Evolutionary conservation across 1,139 yeast species (phyloP).

Genomic region (Pichia cactophila): DNA sequence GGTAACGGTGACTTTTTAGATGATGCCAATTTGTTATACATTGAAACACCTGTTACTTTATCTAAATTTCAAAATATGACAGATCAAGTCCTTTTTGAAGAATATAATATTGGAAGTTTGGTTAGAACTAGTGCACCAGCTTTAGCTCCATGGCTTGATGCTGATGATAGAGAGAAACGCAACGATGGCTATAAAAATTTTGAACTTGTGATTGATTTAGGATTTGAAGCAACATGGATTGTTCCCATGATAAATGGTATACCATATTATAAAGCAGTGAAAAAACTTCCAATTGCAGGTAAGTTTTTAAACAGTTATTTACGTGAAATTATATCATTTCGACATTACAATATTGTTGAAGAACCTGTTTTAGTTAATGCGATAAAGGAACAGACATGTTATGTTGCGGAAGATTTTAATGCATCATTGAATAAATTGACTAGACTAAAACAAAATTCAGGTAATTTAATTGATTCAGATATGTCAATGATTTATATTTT

Average conservation of each 20-base stretch:
- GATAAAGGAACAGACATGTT: slow-evolving; percentile 76
- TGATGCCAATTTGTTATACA: slow-evolving; percentile 46
- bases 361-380: slow-evolving; percentile 81
- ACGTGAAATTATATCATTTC: slow-evolving; percentile 76
- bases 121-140: slow-evolving; percentile 60
- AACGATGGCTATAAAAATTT: slow-evolving; percentile 40
- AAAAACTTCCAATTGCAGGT: slow-evolving; percentile 78
- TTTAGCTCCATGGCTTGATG: slow-evolving; percentile 58
- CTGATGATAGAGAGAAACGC: slow-evolving; percentile 19
- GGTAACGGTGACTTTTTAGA: slow-evolving; percentile 37
- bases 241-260: slow-evolving; percentile 77
- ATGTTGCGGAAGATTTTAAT: slow-evolving; percentile 61
- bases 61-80: slow-evolving; percentile 79
- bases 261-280: slow-evolving; percentile 71
- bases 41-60: slow-evolving; percentile 77
- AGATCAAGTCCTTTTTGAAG: slow-evolving; percentile 92
- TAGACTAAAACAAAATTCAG: slow-evolving; percentile 17
- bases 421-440: slow-evolving; percentile 42
- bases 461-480: slow-evolving; percentile 11
- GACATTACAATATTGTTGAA: slow-evolving; percentile 90
- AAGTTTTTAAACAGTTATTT: slow-evolving; percentile 73
- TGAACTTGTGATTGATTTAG: slow-evolving; percentile 77
- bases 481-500: slow-evolving; percentile 58
- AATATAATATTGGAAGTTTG: slow-evolving; percentile 69
- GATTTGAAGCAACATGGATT: slow-evolving; percentile 82